These are phyloP conservation scores for Pseudozyma thailandica DNA, from an alignment of 1,284 basidiomycete species.

Conservation along the genomic window DNA sequence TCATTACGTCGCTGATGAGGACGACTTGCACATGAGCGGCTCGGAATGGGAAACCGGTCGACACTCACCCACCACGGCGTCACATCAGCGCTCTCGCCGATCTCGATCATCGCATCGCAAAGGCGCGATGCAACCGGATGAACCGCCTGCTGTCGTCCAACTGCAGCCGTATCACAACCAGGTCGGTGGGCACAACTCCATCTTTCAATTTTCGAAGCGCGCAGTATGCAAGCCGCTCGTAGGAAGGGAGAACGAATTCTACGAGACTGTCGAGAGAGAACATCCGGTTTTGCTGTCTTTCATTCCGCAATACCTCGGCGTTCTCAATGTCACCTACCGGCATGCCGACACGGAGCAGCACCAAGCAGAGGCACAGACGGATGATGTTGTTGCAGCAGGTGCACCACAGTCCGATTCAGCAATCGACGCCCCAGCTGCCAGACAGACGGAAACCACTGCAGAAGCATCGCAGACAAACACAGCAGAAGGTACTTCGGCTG, in stretches of 20 bases:
- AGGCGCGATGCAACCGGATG: not conserved
- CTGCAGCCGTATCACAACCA: conserved; percentile 96
- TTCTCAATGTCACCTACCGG: conserved; percentile 93
- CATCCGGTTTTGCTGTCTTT: conserved; percentile 90
- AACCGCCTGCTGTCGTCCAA: conserved; percentile 74
- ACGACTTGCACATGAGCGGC: conserved; percentile 47
- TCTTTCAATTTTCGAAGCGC: conserved; percentile 97
- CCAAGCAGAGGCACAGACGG: not conserved
- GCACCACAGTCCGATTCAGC: conserved; percentile 6
- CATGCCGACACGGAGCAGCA: conserved; percentile 43
- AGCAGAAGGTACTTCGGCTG: not conserved
- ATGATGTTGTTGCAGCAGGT: not conserved
- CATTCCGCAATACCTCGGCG: conserved; percentile 95
- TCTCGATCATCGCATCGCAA: conserved; percentile 5
- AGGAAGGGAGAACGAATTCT: conserved; percentile 95
- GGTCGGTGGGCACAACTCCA: conserved; percentile 94
- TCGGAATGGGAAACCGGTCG: conserved; percentile 38
- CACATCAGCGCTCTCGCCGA: not conserved
- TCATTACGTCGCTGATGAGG: conserved; percentile 35
- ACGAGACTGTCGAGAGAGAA: conserved; percentile 93
- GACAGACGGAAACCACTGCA: not conserved
- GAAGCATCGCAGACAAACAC: not conserved
- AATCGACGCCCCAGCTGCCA: not conserved
- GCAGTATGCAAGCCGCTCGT: conserved; percentile 99
- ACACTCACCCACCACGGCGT: not conserved